A percentile compares a stretch with the other conserved stretches of the same genome.
phyloP scores from a whole-genome alignment of 768 basidiomycete genomes.

The Termitomyces sp. region DNA sequence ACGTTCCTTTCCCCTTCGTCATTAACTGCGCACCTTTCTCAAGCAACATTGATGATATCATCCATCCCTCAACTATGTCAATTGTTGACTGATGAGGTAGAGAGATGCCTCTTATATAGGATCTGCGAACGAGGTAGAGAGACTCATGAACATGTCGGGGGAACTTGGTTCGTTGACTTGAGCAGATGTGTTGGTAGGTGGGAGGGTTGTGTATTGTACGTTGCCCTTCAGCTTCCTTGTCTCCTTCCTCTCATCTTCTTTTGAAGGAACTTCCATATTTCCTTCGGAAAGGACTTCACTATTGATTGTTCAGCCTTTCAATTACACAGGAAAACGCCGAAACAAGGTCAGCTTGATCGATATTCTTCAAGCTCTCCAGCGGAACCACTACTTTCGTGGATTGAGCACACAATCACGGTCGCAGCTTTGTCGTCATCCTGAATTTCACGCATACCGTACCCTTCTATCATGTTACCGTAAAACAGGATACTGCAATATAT shows the following conservation, averaged over 20 bases:
- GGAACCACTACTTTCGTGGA: constrained; percentile 51
- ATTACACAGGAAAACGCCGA: constrained; percentile 37
- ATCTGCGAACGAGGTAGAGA: constrained; percentile 66
- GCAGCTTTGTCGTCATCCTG: constrained; percentile 21
- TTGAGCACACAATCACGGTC: constrained; percentile 42
- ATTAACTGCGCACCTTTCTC: constrained; percentile 74
- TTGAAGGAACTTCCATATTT: constrained; percentile 60
- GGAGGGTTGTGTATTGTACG: constrained; percentile 77
- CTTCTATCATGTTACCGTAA: constrained; percentile 3
- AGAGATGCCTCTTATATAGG: constrained; percentile 61
- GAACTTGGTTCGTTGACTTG: constrained; percentile 78
- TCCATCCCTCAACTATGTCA: constrained; percentile 76
- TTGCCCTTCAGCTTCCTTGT: constrained; percentile 10
- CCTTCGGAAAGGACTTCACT: constrained; percentile 43
- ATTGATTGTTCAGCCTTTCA: constrained; percentile 60
- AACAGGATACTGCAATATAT: neutral
- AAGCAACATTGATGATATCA: constrained; percentile 70
- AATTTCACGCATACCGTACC: neutral
- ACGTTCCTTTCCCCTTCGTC: constrained; percentile 75
- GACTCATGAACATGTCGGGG: constrained; percentile 49
- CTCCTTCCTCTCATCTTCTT: neutral
- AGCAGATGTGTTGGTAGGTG: constrained; percentile 73
- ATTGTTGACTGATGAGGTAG: constrained; percentile 74
- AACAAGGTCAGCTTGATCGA: constrained; percentile 36
- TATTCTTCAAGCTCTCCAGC: constrained; percentile 31